Evolutionary conservation across 352 stramenopile species (phyloP), one percentile per base, ranked within the genome.

Genomic region (Phytophthora pisi): DNA sequence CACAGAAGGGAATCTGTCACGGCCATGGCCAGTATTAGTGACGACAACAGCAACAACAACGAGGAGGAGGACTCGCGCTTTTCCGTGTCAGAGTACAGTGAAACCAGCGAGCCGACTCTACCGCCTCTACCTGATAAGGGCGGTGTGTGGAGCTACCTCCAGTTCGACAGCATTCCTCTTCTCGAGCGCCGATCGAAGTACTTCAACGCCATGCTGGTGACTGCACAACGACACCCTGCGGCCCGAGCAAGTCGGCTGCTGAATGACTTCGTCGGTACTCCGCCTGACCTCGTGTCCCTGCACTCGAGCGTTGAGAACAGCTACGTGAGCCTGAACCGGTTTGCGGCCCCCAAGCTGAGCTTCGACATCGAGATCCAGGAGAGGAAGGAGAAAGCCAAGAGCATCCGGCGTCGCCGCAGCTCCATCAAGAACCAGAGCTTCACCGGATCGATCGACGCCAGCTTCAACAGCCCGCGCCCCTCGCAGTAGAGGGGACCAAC

Each of bases 321-420:
- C 62, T 93, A 93, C 72, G 85, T 93, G 69, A 91, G 85, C 51
- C 59, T 93, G 15, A 91, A 90, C 38, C 79, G 85, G n/a, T 93
- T 91, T 53, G 82, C 85, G 0, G 85, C 81, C 6, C 82, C 85
- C 23, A 88, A 87, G 51, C 42, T 93, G 61, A 76, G 76, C 31
- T 83, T 91, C 15, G 79, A 77, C 40, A 82, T 93, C 54, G 85
- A 93, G 61, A 78, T 87, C 34, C 82, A 93, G 36, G 79, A 93
- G 62, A 79, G 85, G 55, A 90, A 90, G 51, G 73, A 93, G 51
- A 87, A 88, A 57, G 85, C 85, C 49, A 75, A 79, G 51, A 88
- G 80, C 57, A 93, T 93, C 59, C 78, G 76, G 6, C 74, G 69
- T 30, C 75, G 78, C 0, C 78, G 79, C 46, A 86, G 72, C 51